A percentile compares a stretch with the other conserved stretches of the same genome.
These are phyloP conservation scores for Tolypocladium endophyticum DNA, from an alignment of 2,329 filamentous ascomycete species.

Conservation along the genomic window DNA sequence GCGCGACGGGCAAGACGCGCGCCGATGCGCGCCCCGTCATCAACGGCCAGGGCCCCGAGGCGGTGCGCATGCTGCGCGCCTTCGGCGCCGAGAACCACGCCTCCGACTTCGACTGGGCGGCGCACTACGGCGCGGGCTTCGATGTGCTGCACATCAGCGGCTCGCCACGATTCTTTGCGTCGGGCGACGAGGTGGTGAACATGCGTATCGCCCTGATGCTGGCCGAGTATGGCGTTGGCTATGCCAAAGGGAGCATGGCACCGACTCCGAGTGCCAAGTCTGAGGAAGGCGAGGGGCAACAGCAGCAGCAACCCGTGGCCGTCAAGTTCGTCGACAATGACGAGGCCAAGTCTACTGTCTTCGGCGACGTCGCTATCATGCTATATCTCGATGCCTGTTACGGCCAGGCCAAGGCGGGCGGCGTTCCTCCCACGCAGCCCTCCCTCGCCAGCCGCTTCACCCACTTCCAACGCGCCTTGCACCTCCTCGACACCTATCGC, in stretches of 20 bases:
- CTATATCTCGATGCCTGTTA: slow-evolving; percentile 50
- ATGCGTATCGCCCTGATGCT: slow-evolving; percentile 39
- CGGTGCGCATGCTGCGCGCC: slow-evolving; percentile 59
- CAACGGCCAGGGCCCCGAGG: slow-evolving; percentile 57
- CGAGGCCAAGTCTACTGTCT: slow-evolving; percentile 29
- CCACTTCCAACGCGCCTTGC: slow-evolving; percentile 28
- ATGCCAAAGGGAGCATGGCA: slow-evolving; percentile 32
- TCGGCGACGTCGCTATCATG: slow-evolving; percentile 43
- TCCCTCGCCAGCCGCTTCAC: slow-evolving; percentile 26
- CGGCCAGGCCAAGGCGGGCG: slow-evolving; percentile 17
- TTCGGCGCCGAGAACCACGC: slow-evolving; percentile 81
- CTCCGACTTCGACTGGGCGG: slow-evolving; percentile 62
- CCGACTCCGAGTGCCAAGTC: neutral
- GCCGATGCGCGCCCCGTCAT: slow-evolving; percentile 51
- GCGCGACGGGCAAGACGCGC: slow-evolving; percentile 59
- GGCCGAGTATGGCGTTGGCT: slow-evolving; percentile 33
- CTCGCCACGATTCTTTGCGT: slow-evolving; percentile 39
- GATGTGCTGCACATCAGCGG: slow-evolving; percentile 64
- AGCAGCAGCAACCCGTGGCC: slow-evolving; percentile 11
- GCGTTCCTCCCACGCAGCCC: slow-evolving; percentile 10
- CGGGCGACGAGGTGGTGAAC: slow-evolving; percentile 36
- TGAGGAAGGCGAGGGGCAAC: neutral
- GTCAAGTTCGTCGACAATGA: slow-evolving; percentile 49
- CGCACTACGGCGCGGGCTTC: slow-evolving; percentile 67
- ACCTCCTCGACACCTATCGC: slow-evolving; percentile 19